Evolutionary conservation across 2,329 filamentous ascomycete genomes (phyloP).

Genomic region (Penicillium sp.): DNA sequence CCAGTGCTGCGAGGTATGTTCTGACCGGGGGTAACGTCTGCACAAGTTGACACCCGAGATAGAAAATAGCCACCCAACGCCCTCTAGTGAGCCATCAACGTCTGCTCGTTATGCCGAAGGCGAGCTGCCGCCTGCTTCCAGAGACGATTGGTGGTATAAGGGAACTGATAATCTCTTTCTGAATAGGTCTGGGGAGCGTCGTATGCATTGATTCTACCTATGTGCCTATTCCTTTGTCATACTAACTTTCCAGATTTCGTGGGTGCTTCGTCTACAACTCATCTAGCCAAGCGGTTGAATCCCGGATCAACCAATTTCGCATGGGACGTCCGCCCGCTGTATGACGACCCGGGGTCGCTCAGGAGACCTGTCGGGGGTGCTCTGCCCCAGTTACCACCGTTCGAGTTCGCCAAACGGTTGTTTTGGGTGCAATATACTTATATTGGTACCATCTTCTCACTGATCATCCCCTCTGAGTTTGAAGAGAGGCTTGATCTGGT

Average conservation of each 20-base stretch:
- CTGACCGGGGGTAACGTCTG: not conserved
- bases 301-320: constrained; percentile 36
- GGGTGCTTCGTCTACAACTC: constrained; percentile 37
- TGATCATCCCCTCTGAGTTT: constrained; percentile 52
- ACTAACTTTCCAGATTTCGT: constrained; percentile 31
- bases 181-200: constrained; percentile 39
- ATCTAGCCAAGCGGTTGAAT: constrained; percentile 39
- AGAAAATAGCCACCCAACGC: constrained; percentile 3
- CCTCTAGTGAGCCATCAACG: constrained; percentile 14
- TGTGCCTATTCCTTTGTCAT: not conserved
- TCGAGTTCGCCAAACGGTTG: constrained; percentile 53
- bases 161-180: constrained; percentile 38
- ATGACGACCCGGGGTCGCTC: constrained; percentile 37
- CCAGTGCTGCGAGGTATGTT: constrained; percentile 20
- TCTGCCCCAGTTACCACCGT: constrained; percentile 50
- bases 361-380: constrained; percentile 27
- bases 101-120: constrained; percentile 20
- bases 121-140: constrained; percentile 26
- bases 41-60: not conserved
- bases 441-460: constrained; percentile 60
- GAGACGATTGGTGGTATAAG: constrained; percentile 45
- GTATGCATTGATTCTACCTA: constrained; percentile 16
- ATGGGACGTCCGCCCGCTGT: constrained; percentile 39
- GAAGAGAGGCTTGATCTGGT: constrained; percentile 49
- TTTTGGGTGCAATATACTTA: constrained; percentile 58